Evolutionary conservation across 805 yeast genomes (phyloP).

Genomic region (Kluyveromyces dobzhanskii): DNA sequence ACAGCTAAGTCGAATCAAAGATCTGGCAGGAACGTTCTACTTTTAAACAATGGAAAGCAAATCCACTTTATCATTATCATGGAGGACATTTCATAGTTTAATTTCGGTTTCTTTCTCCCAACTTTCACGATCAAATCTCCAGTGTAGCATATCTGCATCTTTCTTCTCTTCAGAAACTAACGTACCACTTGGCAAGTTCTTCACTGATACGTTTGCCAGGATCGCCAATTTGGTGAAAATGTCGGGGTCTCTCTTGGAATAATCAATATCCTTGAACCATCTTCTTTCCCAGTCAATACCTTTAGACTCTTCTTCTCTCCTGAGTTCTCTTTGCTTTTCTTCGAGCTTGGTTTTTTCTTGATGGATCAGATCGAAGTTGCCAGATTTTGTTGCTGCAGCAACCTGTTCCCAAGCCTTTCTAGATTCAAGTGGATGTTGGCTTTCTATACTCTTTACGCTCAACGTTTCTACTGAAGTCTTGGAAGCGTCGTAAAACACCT

Average conservation of each 20-base stretch:
- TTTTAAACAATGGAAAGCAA: too few relatives aligned
- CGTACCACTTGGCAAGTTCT: constrained; percentile 64
- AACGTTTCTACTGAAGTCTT: constrained; percentile 45
- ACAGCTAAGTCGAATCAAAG: too few relatives aligned
- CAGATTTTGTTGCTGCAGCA: constrained; percentile 72
- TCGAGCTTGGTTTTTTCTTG: constrained; percentile 72
- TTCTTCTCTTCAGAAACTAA: constrained; percentile 42
- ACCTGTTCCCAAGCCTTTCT: constrained; percentile 87
- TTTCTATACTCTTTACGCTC: constrained; percentile 68
- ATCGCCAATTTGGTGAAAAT: constrained; percentile 35
- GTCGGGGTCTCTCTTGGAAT: constrained; percentile 28
- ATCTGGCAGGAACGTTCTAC: too few relatives aligned
- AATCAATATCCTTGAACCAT: constrained; percentile 61
- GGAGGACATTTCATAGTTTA: constrained; percentile 25
- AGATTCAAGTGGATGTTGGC: constrained; percentile 74
- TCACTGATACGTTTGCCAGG: constrained; percentile 48
- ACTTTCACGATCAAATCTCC: constrained; percentile 54
- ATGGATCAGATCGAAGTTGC: constrained; percentile 70
- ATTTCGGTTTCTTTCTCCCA: constrained; percentile 58
- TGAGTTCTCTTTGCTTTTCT: constrained; percentile 72
- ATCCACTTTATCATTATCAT: too few relatives aligned
- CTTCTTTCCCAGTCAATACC: constrained; percentile 68
- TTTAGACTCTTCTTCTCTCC: constrained; percentile 60
- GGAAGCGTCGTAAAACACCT: constrained; percentile 56
- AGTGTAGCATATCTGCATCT: constrained; percentile 42